A percentile compares a stretch with the other conserved stretches of the same genome.
These are phyloP conservation scores for Thielaviopsis ethacetica DNA, from an alignment of 2,329 filamentous ascomycete species.

Conservation along the genomic window DNA sequence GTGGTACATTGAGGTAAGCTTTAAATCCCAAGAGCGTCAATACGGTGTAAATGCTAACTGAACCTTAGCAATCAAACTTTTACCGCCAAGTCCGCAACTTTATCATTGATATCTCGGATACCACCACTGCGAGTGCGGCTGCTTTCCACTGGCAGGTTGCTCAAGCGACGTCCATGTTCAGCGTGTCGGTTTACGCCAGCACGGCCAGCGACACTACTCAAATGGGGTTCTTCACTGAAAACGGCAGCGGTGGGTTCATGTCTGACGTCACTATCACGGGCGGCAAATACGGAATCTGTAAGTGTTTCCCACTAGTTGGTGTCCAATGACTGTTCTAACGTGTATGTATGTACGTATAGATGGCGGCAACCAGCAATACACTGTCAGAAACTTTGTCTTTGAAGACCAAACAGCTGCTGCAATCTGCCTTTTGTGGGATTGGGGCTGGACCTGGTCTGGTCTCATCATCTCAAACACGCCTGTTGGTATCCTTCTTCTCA, in stretches of 20 bases:
- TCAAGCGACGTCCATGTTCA: constrained; percentile 32
- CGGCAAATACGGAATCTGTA: constrained; percentile 18
- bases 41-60: neutral
- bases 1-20: constrained; percentile 17
- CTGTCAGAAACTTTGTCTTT: constrained; percentile 49
- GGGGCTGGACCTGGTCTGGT: constrained; percentile 41
- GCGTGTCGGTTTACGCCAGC: constrained; percentile 32
- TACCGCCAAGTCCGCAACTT: constrained; percentile 50
- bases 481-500: neutral
- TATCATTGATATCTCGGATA: constrained; percentile 19
- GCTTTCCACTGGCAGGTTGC: constrained; percentile 50
- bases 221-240: constrained; percentile 17
- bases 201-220: constrained; percentile 20
- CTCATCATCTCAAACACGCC: neutral
- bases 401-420: constrained; percentile 38
- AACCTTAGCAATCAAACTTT: constrained; percentile 39
- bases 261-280: constrained; percentile 48
- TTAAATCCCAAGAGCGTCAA: no score
- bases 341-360: constrained; percentile 13
- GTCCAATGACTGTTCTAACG: no score
- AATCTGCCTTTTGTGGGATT: constrained; percentile 56
- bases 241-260: constrained; percentile 25
- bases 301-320: no score
- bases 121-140: constrained; percentile 32
- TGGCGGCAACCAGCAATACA: constrained; percentile 50